A percentile compares a stretch with the other conserved stretches of the same genome.
phyloP scores from a whole-genome alignment of 257 asterid genomes.

The Coffea eugenioides region DNA sequence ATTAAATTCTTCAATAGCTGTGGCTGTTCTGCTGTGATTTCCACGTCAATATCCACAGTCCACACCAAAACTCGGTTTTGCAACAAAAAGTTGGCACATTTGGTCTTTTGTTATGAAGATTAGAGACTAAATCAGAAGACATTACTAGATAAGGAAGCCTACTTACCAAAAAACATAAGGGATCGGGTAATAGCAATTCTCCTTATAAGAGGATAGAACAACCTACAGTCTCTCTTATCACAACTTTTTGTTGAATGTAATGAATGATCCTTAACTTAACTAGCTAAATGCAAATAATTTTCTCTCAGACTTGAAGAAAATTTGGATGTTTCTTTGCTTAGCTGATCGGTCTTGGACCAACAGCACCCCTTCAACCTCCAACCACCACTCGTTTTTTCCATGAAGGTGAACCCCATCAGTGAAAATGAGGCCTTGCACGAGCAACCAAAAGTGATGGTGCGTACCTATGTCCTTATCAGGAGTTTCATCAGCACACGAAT shows the following conservation, averaged over 20 bases:
- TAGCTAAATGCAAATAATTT: neutral
- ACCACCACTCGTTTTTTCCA: neutral
- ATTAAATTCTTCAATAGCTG: no score
- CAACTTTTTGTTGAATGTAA: neutral
- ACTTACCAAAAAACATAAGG: no score
- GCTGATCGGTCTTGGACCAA: neutral
- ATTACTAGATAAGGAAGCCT: no score
- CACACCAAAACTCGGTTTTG: no score
- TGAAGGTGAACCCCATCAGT: neutral
- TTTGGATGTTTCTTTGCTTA: neutral
- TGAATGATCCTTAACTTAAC: neutral
- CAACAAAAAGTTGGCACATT: no score
- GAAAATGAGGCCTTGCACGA: neutral
- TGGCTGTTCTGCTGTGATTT: no score
- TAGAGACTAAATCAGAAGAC: no score
- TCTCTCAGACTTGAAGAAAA: neutral
- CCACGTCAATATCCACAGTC: no score
- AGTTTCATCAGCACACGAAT: neutral
- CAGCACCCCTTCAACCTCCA: neutral
- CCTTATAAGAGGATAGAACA: no score
- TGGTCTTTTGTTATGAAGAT: no score
- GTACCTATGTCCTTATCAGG: neutral
- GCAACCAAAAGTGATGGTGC: neutral
- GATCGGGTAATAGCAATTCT: no score
- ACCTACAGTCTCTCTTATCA: neutral